These are phyloP conservation scores for Polyplosphaeria fusca DNA, from an alignment of 495 filamentous ascomycete species.

Conservation along the genomic window DNA sequence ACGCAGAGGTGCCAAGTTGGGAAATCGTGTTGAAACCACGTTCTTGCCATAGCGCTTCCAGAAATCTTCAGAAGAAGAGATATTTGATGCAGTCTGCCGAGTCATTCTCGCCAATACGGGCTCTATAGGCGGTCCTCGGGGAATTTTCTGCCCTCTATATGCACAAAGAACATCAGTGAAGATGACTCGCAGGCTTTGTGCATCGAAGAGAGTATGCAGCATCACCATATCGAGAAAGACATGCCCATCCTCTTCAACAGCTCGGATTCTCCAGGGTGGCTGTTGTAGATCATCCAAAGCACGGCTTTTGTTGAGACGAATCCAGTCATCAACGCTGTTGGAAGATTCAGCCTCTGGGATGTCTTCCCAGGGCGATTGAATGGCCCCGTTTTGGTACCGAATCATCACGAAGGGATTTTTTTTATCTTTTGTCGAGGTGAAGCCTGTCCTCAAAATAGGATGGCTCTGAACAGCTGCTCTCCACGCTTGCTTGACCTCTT, in stretches of 20 bases:
- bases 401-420: constrained; percentile 65
- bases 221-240: constrained; percentile 50
- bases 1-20: constrained; percentile 62
- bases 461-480: constrained; percentile 32
- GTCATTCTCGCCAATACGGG: constrained; percentile 27
- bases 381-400: constrained; percentile 43
- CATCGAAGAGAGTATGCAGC: constrained; percentile 80
- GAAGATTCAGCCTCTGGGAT: constrained; percentile 20
- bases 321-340: constrained; percentile 15
- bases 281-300: constrained; percentile 41
- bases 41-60: constrained; percentile 57
- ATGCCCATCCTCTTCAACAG: constrained; percentile 31
- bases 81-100: constrained; percentile 50
- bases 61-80: constrained; percentile 52
- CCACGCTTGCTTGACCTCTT: constrained; percentile 36
- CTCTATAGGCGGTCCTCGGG: constrained; percentile 37
- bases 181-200: constrained; percentile 59
- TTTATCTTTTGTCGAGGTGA: constrained; percentile 30
- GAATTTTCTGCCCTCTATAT: constrained; percentile 37
- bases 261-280: constrained; percentile 50
- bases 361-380: constrained; percentile 48
- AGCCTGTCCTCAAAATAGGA: constrained; percentile 42
- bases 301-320: constrained; percentile 1
- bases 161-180: constrained; percentile 53
- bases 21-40: constrained; percentile 60